Evolutionary conservation across 2,329 filamentous ascomycete genomes (phyloP), one percentile per base, ranked within the genome.

Genomic region (Apiospora marii): DNA sequence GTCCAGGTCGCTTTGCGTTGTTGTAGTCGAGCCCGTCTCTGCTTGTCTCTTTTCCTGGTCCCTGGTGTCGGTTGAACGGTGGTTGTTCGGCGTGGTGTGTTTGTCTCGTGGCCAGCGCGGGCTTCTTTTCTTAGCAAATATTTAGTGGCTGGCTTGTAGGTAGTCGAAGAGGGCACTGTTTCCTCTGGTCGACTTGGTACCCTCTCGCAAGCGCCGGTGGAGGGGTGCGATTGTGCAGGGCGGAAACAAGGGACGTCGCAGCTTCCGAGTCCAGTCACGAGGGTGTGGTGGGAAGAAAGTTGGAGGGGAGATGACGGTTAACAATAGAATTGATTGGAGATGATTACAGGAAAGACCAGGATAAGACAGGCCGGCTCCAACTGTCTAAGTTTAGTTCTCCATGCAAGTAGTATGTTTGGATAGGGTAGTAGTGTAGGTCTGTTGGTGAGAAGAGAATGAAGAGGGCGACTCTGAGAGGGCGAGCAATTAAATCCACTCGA

Each of bases 231-330:
- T n/a, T 10, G 58, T 37, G 34, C 14, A 37, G 30, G 41, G 44
- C 67, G 67, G 67, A 69, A 69, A 69, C 67, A 49, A 69, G 44
- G 44, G 44, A 69, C 44, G 67, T 69, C 67, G 67, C 67, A 69
- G 44, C 34, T 49, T 37, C 67, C 44, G 67, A 46, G 34, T 46
- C 44, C 44, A 46, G 34, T 46, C 44, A 46, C 44, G 67, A 37
- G 48, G 24, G 22, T 49, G 67, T 37, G 67, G 24, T 49, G 67
- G 53, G 53, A 64, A n/a, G 30, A 61, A 64, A 64, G 58, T 64
- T 64, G 58, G 58, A 64, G 58, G 58, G 58, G 58, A 64, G 58
- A 64, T 64, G 58, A 64, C 58, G 58, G 58, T 41, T n/a, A 64
- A 37, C 58, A 64, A 64, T 41, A 61, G 58, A 64, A 64, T 64